phyloP scores from a whole-genome alignment of 441 rosid genomes.

The Bruguiera hainesii region DNA sequence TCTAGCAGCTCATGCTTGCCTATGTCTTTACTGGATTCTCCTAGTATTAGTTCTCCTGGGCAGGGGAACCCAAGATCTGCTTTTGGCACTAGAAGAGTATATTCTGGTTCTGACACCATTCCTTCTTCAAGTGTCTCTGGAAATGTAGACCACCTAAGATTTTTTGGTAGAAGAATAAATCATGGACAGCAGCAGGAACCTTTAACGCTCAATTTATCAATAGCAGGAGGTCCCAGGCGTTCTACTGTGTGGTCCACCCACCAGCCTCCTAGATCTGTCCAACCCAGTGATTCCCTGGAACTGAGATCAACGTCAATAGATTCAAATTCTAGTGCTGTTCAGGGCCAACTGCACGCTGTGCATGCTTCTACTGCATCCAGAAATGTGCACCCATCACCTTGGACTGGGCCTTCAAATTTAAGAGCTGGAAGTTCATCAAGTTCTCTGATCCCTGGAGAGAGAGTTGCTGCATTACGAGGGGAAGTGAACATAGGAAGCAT shows the following conservation, averaged over 20 bases:
- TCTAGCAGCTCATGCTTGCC: constrained; percentile 63
- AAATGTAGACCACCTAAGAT: constrained; percentile 38
- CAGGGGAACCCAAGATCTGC: constrained; percentile 45
- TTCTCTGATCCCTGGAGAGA: constrained; percentile 41
- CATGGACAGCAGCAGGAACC: constrained; percentile 53
- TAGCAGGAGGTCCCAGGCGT: constrained; percentile 38
- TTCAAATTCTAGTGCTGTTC: constrained; percentile 31
- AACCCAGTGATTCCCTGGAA: constrained; percentile 39
- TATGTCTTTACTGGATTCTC: constrained; percentile 43
- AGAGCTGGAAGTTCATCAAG: constrained; percentile 40
- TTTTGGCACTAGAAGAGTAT: constrained; percentile 40
- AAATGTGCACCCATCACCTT: constrained; percentile 42
- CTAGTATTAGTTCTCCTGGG: constrained; percentile 37
- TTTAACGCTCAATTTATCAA: constrained; percentile 40
- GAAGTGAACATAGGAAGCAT: constrained; percentile 49
- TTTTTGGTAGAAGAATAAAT: constrained; percentile 44
- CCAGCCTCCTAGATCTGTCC: constrained; percentile 38
- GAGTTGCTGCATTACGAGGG: constrained; percentile 40
- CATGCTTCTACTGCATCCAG: constrained; percentile 37
- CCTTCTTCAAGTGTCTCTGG: constrained; percentile 37
- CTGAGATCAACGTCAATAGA: constrained; percentile 39
- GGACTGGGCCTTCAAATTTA: constrained; percentile 48
- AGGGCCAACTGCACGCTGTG: constrained; percentile 31
- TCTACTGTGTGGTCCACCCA: constrained; percentile 38
- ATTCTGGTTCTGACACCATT: constrained; percentile 40